phyloP scores from a whole-genome alignment of 75 land plant species.

The Selaginella moellendorffii region DNA sequence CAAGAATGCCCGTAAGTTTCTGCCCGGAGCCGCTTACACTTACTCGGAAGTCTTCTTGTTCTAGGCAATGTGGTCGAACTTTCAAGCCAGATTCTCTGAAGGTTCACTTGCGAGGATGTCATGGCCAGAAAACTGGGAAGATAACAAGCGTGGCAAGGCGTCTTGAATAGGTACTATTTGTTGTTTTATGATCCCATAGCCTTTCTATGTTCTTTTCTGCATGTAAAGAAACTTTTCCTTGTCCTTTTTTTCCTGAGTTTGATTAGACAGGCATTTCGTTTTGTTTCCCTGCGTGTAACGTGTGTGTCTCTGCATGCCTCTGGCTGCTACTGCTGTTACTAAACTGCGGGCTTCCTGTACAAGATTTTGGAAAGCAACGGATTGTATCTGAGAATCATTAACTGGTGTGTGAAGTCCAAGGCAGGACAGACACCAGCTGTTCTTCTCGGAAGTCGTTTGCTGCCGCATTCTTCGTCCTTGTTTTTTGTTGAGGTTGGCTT shows the following conservation, averaged over 20 bases:
- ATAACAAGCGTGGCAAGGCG: neutral
- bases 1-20: conserved; percentile 17
- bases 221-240: neutral
- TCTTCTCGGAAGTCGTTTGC: no score
- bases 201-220: neutral
- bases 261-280: neutral
- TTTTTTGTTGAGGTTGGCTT: no score
- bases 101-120: conserved; percentile 13
- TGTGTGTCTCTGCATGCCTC: no score
- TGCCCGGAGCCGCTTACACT: neutral
- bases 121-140: neutral
- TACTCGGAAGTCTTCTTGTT: neutral
- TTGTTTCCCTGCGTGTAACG: no score
- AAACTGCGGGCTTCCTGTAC: no score
- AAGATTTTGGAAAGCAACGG: neutral
- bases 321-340: no score
- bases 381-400: neutral
- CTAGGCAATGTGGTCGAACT: conserved; percentile 12
- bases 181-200: neutral
- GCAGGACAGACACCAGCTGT: no score
- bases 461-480: no score
- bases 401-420: no score
- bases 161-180: neutral
- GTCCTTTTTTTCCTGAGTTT: neutral
- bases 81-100: conserved; percentile 15